phyloP scores from a whole-genome alignment of 2,329 filamentous ascomycete genomes.

The Cercospora nicotianae region DNA sequence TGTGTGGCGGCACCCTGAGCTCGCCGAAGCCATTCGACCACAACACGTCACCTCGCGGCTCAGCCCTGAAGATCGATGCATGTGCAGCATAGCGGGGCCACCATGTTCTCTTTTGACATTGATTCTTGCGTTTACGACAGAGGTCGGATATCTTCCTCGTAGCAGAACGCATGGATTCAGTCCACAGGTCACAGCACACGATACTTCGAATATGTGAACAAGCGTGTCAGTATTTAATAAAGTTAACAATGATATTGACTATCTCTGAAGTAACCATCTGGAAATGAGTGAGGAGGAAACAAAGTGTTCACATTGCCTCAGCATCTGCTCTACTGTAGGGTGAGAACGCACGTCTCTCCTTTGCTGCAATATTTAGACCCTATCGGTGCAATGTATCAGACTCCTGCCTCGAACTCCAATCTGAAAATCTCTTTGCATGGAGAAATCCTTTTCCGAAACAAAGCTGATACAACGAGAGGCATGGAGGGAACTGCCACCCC shows the following conservation, averaged over 20 bases:
- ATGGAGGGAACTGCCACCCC: not conserved
- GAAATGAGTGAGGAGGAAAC: not conserved
- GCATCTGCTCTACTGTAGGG: not conserved
- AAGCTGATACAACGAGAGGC: not conserved
- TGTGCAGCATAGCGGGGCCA: not conserved
- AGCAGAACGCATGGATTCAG: not conserved
- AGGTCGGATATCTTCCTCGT: not conserved
- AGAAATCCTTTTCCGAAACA: not conserved
- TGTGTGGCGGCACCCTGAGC: not conserved
- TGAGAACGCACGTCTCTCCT: not conserved
- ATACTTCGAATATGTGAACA: not conserved
- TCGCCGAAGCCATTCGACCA: not conserved
- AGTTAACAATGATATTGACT: not conserved
- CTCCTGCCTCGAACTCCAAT: not conserved
- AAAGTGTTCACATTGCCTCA: not conserved
- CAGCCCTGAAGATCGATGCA: not conserved
- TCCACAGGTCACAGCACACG: not conserved
- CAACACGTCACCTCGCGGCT: not conserved
- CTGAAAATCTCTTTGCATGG: not conserved
- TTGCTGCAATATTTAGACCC: not conserved
- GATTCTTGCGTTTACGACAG: not conserved
- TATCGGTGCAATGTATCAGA: not conserved
- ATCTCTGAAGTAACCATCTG: not conserved
- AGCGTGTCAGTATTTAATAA: not conserved
- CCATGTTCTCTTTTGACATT: not conserved